Base-by-base conservation (phyloP, 169 alveolate species). In the Babesia ovata region DNA sequence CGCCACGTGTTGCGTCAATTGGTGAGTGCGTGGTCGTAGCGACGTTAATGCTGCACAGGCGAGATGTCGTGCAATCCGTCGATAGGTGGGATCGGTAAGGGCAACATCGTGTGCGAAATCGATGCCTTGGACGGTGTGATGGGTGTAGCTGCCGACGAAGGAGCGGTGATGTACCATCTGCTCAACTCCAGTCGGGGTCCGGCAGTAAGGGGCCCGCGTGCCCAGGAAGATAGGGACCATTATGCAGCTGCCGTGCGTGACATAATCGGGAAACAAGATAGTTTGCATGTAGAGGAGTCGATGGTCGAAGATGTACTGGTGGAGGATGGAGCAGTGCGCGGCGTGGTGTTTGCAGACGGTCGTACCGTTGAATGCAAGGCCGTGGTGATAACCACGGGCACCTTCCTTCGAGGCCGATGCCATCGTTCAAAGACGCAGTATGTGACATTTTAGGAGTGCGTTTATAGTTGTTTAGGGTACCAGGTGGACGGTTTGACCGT, bases 11-110 rank as follows among this genome's bases (percentile, higher is more conserved):
- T 58, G 65, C 61, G 2, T 86, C 95, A 17, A 92, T 95, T 42
- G 88, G 88, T 81, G 36, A 14, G 94, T 57, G 28, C 3, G 26
- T 6, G 16, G n/a, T 19, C 45, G 26, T 26, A 8, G 6, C n/a
- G 21, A 19, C 14, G 3, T 33, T 21, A 4, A 74, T 39, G 17
- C 14, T 61, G 13, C 24, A 29, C 61, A 81, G 96, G 96, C 3
- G 94, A 88, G 72, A 63, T 92, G 91, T 85, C 95, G 11, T 92
- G 96, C 71, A 86, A 94, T 61, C 98, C 98, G 26, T 92, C 97
- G 33, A 93, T 95, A 14, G 98, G 98, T 39, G 98, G 98, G 17
- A 93, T 95, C 28, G 98, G 98, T 2, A 95, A 94, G 88, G 98
- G 98, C 4, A 94, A 92, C 53, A 69, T 95, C 29, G 95, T 95